Conservation (phyloP, 2,329 filamentous ascomycete species). For the Penicillium sp. region DNA sequence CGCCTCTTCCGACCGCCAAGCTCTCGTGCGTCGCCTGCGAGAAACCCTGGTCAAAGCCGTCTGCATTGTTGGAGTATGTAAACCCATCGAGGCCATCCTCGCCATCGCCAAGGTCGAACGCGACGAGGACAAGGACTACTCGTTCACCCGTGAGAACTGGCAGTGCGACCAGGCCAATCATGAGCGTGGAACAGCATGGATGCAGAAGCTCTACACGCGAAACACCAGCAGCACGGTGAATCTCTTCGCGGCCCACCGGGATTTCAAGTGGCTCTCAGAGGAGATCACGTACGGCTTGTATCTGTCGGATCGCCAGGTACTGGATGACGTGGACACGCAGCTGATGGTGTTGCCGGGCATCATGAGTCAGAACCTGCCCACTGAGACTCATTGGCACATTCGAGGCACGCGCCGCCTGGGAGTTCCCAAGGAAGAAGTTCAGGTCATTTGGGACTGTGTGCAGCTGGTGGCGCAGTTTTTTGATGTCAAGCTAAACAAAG, state of each 20-base stretch:
- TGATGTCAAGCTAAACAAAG: conserved; percentile 24
- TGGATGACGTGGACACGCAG: conserved; percentile 41
- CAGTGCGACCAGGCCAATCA: conserved; percentile 52
- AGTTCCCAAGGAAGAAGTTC: conserved; percentile 36
- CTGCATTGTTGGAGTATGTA: conserved; percentile 55
- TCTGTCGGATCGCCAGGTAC: conserved; percentile 38
- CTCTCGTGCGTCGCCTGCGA: conserved; percentile 38
- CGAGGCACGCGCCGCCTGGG: conserved; percentile 39
- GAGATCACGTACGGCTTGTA: conserved; percentile 63
- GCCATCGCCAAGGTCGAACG: conserved; percentile 49
- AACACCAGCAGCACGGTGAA: conserved; percentile 37
- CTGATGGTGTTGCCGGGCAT: conserved; percentile 41
- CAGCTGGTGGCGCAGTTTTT: conserved; percentile 26
- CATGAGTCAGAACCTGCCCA: conserved; percentile 41
- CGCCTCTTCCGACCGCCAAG: conserved; percentile 26
- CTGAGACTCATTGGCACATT: conserved; percentile 43
- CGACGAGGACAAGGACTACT: conserved; percentile 54
- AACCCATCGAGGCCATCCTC: conserved; percentile 56
- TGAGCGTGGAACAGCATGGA: conserved; percentile 50
- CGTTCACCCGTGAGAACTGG: conserved; percentile 52
- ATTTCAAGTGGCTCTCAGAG: conserved; percentile 67
- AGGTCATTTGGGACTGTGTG: conserved; percentile 31
- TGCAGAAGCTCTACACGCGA: conserved; percentile 51
- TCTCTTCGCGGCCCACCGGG: conserved; percentile 27
- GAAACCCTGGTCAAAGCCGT: conserved; percentile 57